Evolutionary conservation across 2,329 filamentous ascomycete genomes (phyloP).

Genomic region (Aspergillus pseudoterreus): DNA sequence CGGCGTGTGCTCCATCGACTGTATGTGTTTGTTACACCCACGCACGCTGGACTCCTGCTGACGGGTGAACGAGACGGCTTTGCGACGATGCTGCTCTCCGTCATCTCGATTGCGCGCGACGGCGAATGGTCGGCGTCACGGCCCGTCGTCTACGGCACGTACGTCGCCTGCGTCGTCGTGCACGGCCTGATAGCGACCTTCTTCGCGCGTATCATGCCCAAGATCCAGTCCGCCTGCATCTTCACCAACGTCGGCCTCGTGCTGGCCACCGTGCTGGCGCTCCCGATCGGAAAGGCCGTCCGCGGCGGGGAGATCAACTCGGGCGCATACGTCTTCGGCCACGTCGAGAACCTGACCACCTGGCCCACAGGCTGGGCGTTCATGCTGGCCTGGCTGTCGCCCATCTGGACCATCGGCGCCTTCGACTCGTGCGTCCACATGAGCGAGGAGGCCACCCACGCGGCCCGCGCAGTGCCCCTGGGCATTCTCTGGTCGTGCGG

Average conservation of each 20-base stretch:
- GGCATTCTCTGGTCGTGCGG: constrained; percentile 57
- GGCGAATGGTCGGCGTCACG: constrained; percentile 55
- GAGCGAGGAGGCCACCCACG: constrained; percentile 59
- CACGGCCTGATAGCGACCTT: constrained; percentile 55
- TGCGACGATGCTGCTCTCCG: constrained; percentile 42
- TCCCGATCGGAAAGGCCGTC: constrained; percentile 49
- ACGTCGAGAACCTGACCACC: constrained; percentile 55
- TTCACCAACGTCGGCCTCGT: constrained; percentile 55
- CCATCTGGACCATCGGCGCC: constrained; percentile 57
- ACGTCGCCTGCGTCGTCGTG: constrained; percentile 50
- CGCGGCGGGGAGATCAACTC: constrained; percentile 30
- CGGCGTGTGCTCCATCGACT: constrained; percentile 61
- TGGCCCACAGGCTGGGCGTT: constrained; percentile 59
- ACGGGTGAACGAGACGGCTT: constrained; percentile 12
- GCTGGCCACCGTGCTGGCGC: constrained; percentile 52
- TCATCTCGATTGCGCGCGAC: constrained; percentile 55
- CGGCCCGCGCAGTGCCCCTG: constrained; percentile 56
- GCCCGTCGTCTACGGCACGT: constrained; percentile 56
- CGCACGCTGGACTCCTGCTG: constrained; percentile 13
- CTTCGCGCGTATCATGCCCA: constrained; percentile 55
- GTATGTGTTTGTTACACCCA: constrained; percentile 19
- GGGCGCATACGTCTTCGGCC: constrained; percentile 52
- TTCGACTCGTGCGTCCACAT: constrained; percentile 60
- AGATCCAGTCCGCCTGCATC: constrained; percentile 55
- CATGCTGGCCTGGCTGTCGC: constrained; percentile 58